Conservation (phyloP, 495 filamentous ascomycete species). For the Collariella sp. region DNA sequence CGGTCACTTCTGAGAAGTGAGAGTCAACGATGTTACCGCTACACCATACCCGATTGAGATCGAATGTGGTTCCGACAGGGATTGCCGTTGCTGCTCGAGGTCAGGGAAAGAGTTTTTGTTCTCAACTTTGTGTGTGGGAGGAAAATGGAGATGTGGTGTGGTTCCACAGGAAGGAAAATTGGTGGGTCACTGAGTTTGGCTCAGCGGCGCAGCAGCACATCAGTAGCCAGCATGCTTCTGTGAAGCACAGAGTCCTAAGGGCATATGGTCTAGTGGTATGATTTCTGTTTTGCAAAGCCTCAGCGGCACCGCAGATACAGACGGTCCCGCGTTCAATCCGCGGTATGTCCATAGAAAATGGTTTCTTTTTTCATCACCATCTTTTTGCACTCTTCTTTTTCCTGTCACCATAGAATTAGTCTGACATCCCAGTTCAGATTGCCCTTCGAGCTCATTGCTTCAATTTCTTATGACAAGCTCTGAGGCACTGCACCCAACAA, state of each 20-base stretch:
- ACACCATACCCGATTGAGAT: neutral
- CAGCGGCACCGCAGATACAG: constrained; percentile 1
- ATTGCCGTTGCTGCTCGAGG: neutral
- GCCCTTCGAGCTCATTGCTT: too few relatives aligned
- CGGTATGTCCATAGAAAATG: constrained; percentile 1
- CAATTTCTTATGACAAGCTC: too few relatives aligned
- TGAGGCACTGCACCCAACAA: too few relatives aligned
- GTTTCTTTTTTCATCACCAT: neutral
- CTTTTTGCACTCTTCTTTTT: neutral
- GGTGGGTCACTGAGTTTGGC: too few relatives aligned
- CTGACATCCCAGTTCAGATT: too few relatives aligned
- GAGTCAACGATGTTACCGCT: too few relatives aligned
- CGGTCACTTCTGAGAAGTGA: too few relatives aligned
- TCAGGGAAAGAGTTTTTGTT: neutral
- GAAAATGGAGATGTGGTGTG: too few relatives aligned
- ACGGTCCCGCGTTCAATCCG: constrained; percentile 11
- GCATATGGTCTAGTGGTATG: constrained; percentile 11
- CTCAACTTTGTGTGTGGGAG: neutral
- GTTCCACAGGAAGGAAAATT: too few relatives aligned
- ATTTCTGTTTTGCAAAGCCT: constrained; percentile 11
- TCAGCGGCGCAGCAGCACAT: too few relatives aligned
- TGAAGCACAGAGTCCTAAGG: neutral
- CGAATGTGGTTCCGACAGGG: neutral
- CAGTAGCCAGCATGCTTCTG: constrained; percentile 31
- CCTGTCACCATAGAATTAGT: neutral